Conservation (phyloP, 2,329 filamentous ascomycete species). For the Emericellopsis atlantica region DNA sequence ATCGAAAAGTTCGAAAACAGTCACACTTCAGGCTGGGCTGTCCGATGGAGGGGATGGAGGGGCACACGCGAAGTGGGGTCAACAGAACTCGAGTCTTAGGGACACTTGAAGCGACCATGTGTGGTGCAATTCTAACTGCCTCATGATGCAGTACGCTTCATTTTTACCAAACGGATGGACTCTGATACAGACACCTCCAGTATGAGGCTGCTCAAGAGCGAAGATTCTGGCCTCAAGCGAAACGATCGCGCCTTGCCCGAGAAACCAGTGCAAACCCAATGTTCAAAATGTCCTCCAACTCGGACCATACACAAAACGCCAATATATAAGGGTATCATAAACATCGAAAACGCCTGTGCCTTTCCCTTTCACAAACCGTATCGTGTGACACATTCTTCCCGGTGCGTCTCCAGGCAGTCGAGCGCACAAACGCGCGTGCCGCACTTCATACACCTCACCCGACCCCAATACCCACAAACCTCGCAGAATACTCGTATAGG, state of each 20-base stretch:
- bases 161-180: too few species aligned
- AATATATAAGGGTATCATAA: slow-evolving; percentile 7
- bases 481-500: slow-evolving; percentile 60
- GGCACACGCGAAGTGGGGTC: slow-evolving; percentile 1
- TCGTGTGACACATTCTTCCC: slow-evolving; percentile 57
- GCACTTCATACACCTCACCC: slow-evolving; percentile 65
- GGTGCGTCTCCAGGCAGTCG: slow-evolving; percentile 60
- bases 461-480: slow-evolving; percentile 73
- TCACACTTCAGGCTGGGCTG: background rate
- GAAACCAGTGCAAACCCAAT: too few species aligned
- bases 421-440: slow-evolving; percentile 67
- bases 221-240: too few species aligned
- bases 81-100: too few species aligned
- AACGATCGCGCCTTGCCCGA: too few species aligned
- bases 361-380: slow-evolving; percentile 33
- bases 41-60: slow-evolving; percentile 1
- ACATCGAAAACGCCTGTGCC: background rate
- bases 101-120: too few species aligned
- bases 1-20: background rate
- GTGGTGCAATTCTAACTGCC: too few species aligned
- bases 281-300: too few species aligned
- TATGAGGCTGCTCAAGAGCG: too few species aligned
- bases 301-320: slow-evolving; percentile 2
- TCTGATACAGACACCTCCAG: too few species aligned
- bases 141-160: too few species aligned